Percentiles rank a stretch among this genome's conserved stretches.
Evolutionary conservation across 371 early-diverging fungal genomes (phyloP).

Genomic region (Nematocida ironsii): DNA sequence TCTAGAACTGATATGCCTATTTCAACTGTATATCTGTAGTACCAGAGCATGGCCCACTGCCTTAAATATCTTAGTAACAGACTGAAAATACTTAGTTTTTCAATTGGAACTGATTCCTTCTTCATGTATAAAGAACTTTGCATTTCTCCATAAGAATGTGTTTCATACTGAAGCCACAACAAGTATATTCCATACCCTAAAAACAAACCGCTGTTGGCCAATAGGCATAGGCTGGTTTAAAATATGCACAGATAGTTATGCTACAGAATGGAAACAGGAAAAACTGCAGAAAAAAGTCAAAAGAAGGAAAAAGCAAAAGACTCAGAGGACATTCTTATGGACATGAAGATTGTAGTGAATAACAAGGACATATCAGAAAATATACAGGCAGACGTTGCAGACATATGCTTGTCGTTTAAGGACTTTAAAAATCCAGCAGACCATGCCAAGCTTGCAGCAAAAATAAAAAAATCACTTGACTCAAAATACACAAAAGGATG

Average conservation of each 20-base stretch:
- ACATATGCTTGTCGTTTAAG: constrained; percentile 16
- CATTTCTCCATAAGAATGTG: not conserved
- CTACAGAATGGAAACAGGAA: no score
- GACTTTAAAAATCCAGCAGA: constrained; percentile 7
- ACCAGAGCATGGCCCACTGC: not conserved
- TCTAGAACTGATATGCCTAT: constrained; percentile 60
- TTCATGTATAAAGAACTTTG: not conserved
- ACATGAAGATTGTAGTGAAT: constrained; percentile 32
- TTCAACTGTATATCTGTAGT: constrained; percentile 63
- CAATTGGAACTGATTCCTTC: not conserved
- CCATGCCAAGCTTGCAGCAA: constrained; percentile 1
- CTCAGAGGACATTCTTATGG: not conserved
- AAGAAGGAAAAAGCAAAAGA: not conserved
- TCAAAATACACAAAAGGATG: constrained; percentile 66
- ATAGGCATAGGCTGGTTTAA: no score
- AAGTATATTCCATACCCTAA: no score
- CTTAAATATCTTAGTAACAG: constrained; percentile 19
- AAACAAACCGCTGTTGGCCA: no score
- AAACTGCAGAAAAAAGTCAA: not conserved
- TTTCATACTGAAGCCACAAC: not conserved
- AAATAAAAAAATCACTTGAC: constrained; percentile 63
- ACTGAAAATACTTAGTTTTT: constrained; percentile 23
- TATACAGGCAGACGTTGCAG: constrained; percentile 44
- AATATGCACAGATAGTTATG: not conserved
- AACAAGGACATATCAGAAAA: constrained; percentile 33